Conservation (phyloP, 148 eudicot species). For the Tetragonia tetragonoides region DNA sequence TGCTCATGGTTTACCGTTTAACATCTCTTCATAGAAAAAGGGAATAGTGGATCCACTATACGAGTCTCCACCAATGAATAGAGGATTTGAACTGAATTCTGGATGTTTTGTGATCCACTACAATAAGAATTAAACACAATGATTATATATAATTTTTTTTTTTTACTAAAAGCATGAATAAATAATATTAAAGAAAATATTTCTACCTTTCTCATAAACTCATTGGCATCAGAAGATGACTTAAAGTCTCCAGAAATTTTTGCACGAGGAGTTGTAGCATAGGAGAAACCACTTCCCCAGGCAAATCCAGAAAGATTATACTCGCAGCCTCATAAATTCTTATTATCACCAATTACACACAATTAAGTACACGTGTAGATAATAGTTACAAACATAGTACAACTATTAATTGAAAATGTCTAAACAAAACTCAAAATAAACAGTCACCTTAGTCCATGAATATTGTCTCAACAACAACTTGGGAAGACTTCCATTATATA, state of each 20-base stretch:
- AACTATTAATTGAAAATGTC: too few species aligned
- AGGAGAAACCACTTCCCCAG: constrained; percentile 54
- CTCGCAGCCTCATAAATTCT: constrained; percentile 30
- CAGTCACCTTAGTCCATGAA: constrained; percentile 56
- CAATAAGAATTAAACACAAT: background rate
- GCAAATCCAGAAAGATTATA: constrained; percentile 46
- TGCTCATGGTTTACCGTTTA: constrained; percentile 27
- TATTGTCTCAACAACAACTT: constrained; percentile 34
- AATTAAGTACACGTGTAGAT: too few species aligned
- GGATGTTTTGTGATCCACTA: constrained; percentile 54
- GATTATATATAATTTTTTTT: too few species aligned
- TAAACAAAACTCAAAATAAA: too few species aligned
- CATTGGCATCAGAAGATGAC: constrained; percentile 29
- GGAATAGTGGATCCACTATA: constrained; percentile 61
- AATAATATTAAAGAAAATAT: background rate
- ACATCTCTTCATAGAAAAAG: constrained; percentile 29
- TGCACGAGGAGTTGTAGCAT: constrained; percentile 37
- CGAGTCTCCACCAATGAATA: constrained; percentile 70
- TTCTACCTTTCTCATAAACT: constrained; percentile 47
- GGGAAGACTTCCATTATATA: constrained; percentile 35
- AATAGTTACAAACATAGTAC: too few species aligned
- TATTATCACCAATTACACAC: background rate
- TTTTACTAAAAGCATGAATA: too few species aligned
- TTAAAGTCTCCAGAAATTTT: constrained; percentile 33
- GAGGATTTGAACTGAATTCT: constrained; percentile 41